phyloP scores from a whole-genome alignment of 768 basidiomycete genomes.

The Royoungia palumana region DNA sequence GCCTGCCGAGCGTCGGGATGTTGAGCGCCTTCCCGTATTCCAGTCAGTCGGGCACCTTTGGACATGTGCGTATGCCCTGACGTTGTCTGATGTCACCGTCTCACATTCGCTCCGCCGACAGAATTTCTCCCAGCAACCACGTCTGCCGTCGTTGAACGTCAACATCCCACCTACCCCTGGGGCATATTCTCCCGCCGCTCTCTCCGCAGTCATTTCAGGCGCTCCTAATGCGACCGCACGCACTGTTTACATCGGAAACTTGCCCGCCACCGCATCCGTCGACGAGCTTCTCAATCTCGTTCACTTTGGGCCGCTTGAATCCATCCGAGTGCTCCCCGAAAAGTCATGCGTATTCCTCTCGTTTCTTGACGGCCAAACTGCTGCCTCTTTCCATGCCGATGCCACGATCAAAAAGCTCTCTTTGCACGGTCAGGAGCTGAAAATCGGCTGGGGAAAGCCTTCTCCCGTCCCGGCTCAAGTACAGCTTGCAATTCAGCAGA shows the following conservation, averaged over 20 bases:
- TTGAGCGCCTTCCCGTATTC: slow-evolving; percentile 70
- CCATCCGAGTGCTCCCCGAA: slow-evolving; percentile 90
- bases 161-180: slow-evolving; percentile 70
- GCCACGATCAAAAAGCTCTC: slow-evolving; percentile 92
- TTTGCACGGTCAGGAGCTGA: slow-evolving; percentile 93
- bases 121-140: slow-evolving; percentile 45
- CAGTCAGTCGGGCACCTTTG: slow-evolving; percentile 66
- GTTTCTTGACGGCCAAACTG: slow-evolving; percentile 90
- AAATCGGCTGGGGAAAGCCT: slow-evolving; percentile 98
- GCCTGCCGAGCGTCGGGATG: slow-evolving; percentile 70
- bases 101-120: slow-evolving; percentile 20
- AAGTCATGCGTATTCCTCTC: slow-evolving; percentile 98
- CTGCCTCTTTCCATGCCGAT: slow-evolving; percentile 96
- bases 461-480: slow-evolving; percentile 85
- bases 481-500: slow-evolving; percentile 82
- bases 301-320: slow-evolving; percentile 95
- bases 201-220: slow-evolving; percentile 67
- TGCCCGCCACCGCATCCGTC: slow-evolving; percentile 92
- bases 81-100: not conserved
- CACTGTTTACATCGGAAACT: slow-evolving; percentile 96
- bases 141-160: slow-evolving; percentile 62
- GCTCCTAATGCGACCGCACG: slow-evolving; percentile 64
- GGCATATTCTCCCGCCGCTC: slow-evolving; percentile 75
- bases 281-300: slow-evolving; percentile 98
- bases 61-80: slow-evolving; percentile 44